Evolutionary conservation across 495 filamentous ascomycete genomes (phyloP).

Genomic region (Delitschia confertaspora): DNA sequence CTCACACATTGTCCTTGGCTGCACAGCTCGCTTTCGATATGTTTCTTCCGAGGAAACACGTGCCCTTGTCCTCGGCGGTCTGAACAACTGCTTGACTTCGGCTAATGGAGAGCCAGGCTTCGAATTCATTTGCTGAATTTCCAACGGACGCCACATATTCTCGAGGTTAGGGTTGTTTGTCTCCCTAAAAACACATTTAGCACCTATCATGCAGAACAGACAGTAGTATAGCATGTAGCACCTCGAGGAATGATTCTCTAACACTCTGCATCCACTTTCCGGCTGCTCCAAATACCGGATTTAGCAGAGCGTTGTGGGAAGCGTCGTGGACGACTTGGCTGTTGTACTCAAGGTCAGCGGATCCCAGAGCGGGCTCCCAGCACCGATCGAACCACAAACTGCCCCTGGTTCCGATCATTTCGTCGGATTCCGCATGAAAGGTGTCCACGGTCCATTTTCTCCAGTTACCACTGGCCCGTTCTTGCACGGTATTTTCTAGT

Average conservation of each 20-base stretch:
- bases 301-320: slow-evolving; percentile 13
- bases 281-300: slow-evolving; percentile 10
- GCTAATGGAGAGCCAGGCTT: too few relatives aligned
- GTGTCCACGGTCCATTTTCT: slow-evolving; percentile 15
- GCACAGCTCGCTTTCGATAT: too few relatives aligned
- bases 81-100: too few relatives aligned
- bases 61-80: too few relatives aligned
- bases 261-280: slow-evolving; percentile 10
- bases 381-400: slow-evolving; percentile 18
- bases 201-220: too few relatives aligned
- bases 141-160: too few relatives aligned
- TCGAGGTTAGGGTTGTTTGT: too few relatives aligned
- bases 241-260: slow-evolving; percentile 9
- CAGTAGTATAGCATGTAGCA: too few relatives aligned
- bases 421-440: slow-evolving; percentile 21
- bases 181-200: too few relatives aligned
- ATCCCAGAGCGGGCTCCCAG: slow-evolving; percentile 1
- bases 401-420: slow-evolving; percentile 21
- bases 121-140: too few relatives aligned
- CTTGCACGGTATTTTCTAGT: slow-evolving; percentile 6
- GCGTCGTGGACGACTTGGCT: slow-evolving; percentile 4
- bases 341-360: background rate
- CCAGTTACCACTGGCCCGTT: background rate
- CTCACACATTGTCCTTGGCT: too few relatives aligned
- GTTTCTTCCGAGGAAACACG: too few relatives aligned